Evolutionary conservation across 495 filamentous ascomycete genomes (phyloP), one percentile per base, ranked within the genome.

Genomic region (Astrothelium subdiscretum): DNA sequence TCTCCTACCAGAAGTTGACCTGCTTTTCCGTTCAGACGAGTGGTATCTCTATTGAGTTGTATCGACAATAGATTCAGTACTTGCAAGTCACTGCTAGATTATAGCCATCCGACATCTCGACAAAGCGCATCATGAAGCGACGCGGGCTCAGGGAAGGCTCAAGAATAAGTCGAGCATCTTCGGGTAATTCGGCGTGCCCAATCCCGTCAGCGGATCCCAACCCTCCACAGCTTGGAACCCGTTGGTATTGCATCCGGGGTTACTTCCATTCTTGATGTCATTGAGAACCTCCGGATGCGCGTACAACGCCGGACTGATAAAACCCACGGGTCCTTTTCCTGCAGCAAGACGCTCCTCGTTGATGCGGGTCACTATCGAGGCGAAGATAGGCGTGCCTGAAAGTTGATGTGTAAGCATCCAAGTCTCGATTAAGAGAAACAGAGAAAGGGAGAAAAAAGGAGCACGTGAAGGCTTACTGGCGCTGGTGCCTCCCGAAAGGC

Each of bases 181-280:
- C 20, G 63, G 63, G 31, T 76, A 84, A 61, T 80, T 79, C 1
- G 81, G 80, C 22, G 81, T 80, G 15, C 80, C 81, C 51, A 83
- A 62, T 11, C 82, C 79, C 31, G 79, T 81, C 0, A 78, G 79
- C 1, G 80, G 79, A 67, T 83, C 81, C 81, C 80, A 81, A 38
- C 79, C 79, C 52, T 65, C 26, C 40, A 74, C 74, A 31, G 80
- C 79, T 5, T 65, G 59, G 65, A 84, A 85, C 2, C 81, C 82
- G 20, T 76, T 13, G 18, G 66, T 68, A 12, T 64, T 64, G 44
- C 66, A 68, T 2, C 66, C 66, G 3, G 64, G 66, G 27, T 68
- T 68, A 3, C 54, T 63, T 10, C 66, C 66, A 31, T 66, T 65
- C 29, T 59, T 62, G 27, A 68, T 66, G 59, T 68, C 66, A 35